Percentiles rank a stretch among this genome's conserved stretches.
Conservation (phyloP, 2,329 filamentous ascomycete genomes). For the Sarocladium brachiariae region DNA sequence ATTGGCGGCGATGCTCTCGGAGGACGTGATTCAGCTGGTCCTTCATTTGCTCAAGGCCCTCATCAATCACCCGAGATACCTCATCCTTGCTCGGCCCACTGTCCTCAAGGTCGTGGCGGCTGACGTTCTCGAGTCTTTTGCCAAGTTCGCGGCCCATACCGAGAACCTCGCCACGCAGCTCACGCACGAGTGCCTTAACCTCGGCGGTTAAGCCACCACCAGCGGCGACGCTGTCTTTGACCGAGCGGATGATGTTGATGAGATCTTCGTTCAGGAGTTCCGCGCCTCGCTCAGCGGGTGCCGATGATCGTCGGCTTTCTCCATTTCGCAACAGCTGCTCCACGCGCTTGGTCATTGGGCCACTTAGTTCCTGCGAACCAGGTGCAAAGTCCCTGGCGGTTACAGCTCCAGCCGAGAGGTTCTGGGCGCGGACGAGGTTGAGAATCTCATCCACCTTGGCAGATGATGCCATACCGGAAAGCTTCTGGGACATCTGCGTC, state of each 20-base stretch:
- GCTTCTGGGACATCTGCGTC: constrained; percentile 65
- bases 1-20: constrained; percentile 65
- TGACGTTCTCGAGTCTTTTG: constrained; percentile 70
- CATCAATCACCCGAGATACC: constrained; percentile 68
- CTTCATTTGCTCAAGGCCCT: constrained; percentile 75
- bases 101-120: constrained; percentile 17
- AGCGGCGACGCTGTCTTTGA: constrained; percentile 87
- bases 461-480: constrained; percentile 55
- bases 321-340: constrained; percentile 39
- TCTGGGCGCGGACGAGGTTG: constrained; percentile 49
- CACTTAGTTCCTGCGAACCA: constrained; percentile 26
- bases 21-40: constrained; percentile 77
- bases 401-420: constrained; percentile 13
- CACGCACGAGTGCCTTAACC: constrained; percentile 83
- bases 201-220: constrained; percentile 85
- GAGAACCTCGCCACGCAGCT: constrained; percentile 84
- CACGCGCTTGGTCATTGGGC: constrained; percentile 31
- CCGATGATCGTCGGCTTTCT: constrained; percentile 37
- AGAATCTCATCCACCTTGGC: constrained; percentile 64
- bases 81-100: constrained; percentile 58
- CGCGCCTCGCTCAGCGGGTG: constrained; percentile 31
- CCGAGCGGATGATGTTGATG: constrained; percentile 71
- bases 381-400: constrained; percentile 3
- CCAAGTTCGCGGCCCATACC: constrained; percentile 92
- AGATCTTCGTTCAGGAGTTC: constrained; percentile 70